These are phyloP conservation scores for Obelidium mucronatum DNA, from an alignment of 192 early-diverging fungal species.

Conservation along the genomic window DNA sequence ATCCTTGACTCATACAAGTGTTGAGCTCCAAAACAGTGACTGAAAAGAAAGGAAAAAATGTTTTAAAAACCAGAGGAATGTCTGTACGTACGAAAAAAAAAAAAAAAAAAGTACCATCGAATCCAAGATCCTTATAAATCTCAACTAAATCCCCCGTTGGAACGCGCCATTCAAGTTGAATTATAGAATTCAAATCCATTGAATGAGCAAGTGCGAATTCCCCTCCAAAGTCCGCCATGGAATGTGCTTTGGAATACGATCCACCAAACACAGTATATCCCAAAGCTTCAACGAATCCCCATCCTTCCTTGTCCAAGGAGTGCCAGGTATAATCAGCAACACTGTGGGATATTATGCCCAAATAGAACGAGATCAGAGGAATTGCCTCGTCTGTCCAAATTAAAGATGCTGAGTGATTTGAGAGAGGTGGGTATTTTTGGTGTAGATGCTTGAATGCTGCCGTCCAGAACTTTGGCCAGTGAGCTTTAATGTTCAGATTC, in stretches of 20 bases:
- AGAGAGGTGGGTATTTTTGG: slow-evolving; percentile 54
- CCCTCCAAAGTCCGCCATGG: slow-evolving; percentile 67
- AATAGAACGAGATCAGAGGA: slow-evolving; percentile 68
- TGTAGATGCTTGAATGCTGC: slow-evolving; percentile 62
- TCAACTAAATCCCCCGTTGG: slow-evolving; percentile 69
- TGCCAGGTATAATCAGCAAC: slow-evolving; percentile 78
- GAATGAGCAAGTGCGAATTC: slow-evolving; percentile 68
- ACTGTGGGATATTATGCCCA: slow-evolving; percentile 73
- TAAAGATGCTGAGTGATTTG: not conserved
- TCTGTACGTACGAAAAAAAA: not conserved
- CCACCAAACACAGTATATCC: slow-evolving; percentile 31
- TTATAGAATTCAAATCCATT: not conserved
- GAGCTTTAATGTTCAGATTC: slow-evolving; percentile 58
- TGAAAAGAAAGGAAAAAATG: slow-evolving; percentile 6
- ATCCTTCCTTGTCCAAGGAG: slow-evolving; percentile 53
- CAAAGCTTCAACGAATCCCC: slow-evolving; percentile 62
- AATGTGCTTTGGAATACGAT: slow-evolving; percentile 57
- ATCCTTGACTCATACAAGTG: slow-evolving; percentile 68
- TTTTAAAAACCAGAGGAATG: not conserved
- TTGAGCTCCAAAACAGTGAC: slow-evolving; percentile 38
- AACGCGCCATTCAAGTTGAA: slow-evolving; percentile 58
- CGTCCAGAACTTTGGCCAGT: slow-evolving; percentile 75
- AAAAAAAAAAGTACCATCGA: slow-evolving; percentile 29
- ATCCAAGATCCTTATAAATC: slow-evolving; percentile 65
- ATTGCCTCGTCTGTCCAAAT: slow-evolving; percentile 58